These are phyloP conservation scores for Hymenoscyphus scutula DNA, from an alignment of 2,329 filamentous ascomycete species.

Conservation along the genomic window DNA sequence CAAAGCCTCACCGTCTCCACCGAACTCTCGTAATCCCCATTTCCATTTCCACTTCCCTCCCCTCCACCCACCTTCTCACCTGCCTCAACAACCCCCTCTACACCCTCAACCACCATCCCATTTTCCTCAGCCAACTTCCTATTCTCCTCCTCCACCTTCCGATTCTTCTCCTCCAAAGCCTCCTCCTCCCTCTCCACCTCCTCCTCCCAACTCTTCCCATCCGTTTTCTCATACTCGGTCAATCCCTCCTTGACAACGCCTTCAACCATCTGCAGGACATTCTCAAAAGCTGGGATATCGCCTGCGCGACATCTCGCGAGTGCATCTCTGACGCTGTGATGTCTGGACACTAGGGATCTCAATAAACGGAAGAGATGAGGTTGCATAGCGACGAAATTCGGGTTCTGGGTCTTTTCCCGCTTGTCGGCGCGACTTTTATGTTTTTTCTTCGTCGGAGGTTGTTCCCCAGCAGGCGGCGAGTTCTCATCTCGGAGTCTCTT, in stretches of 20 bases:
- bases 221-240: constrained; percentile 59
- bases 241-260: constrained; percentile 69
- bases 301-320: constrained; percentile 67
- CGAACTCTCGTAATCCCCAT: constrained; percentile 52
- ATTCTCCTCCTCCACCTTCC: constrained; percentile 38
- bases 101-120: constrained; percentile 38
- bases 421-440: constrained; percentile 39
- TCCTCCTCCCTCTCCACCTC: constrained; percentile 33
- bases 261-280: constrained; percentile 74
- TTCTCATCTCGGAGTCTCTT: constrained; percentile 45
- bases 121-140: constrained; percentile 33
- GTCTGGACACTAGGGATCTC: constrained; percentile 72
- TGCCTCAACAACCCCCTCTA: constrained; percentile 37
- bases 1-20: constrained; percentile 68
- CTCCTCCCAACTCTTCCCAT: constrained; percentile 49
- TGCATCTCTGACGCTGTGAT: constrained; percentile 83
- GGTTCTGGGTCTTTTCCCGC: constrained; percentile 41
- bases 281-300: constrained; percentile 74
- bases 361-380: constrained; percentile 91
- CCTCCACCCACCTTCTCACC: no score
- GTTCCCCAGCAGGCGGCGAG: constrained; percentile 27
- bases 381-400: constrained; percentile 78
- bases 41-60: constrained; percentile 9
- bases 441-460: constrained; percentile 38
- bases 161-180: constrained; percentile 22